Evolutionary conservation across 2,329 filamentous ascomycete species (phyloP).

Genomic region (Pseudogymnoascus destructans): DNA sequence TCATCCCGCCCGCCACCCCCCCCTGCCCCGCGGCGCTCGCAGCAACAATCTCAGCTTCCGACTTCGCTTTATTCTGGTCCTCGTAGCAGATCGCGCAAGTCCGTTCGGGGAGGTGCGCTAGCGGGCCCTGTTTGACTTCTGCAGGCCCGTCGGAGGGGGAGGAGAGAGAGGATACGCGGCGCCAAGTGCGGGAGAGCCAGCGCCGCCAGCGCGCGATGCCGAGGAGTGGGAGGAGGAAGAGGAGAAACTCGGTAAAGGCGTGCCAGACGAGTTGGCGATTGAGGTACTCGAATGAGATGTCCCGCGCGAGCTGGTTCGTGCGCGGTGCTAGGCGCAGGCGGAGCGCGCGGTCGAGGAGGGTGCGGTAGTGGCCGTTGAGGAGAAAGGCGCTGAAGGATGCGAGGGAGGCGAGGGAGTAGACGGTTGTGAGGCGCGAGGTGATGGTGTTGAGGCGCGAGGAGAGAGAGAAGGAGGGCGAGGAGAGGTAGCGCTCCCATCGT

Average conservation of each 20-base stretch:
- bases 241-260: constrained; percentile 97
- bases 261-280: constrained; percentile 98
- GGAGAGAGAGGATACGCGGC: constrained; percentile 55
- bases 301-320: constrained; percentile 71
- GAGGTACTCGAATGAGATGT: constrained; percentile 94
- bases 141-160: constrained; percentile 37
- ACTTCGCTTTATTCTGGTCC: constrained; percentile 64
- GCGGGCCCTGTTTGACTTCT: constrained; percentile 53
- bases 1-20: constrained; percentile 75
- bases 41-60: constrained; percentile 64
- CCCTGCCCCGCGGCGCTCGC: constrained; percentile 54
- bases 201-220: constrained; percentile 86
- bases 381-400: constrained; percentile 83
- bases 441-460: constrained; percentile 47
- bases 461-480: constrained; percentile 35
- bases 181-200: constrained; percentile 80
- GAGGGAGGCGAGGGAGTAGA: constrained; percentile 72
- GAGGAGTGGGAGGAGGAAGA: constrained; percentile 93
- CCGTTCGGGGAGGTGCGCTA: constrained; percentile 75
- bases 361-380: constrained; percentile 80
- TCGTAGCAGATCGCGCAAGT: constrained; percentile 97
- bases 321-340: constrained; percentile 75
- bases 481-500: constrained; percentile 79
- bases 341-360: constrained; percentile 72
- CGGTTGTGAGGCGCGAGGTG: constrained; percentile 55